Base-by-base conservation (phyloP, 305 asterid species). In the Striga hermonthica region DNA sequence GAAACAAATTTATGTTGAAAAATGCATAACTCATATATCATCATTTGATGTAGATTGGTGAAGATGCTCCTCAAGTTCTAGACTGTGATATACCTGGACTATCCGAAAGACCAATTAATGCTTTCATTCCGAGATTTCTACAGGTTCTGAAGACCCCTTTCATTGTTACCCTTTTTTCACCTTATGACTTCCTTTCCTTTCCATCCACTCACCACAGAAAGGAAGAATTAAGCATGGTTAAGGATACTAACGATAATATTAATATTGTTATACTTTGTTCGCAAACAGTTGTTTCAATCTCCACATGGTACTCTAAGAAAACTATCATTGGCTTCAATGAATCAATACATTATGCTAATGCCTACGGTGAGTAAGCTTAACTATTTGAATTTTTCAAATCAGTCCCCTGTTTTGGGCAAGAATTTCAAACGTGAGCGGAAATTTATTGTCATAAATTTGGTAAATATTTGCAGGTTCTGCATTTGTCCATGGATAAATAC, bases 281-380 rank as follows among this genome's bases (percentile, higher is more conserved):
- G 38, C 57, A 43, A 63, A 72, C 95, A 91, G 97, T 87, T 91
- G 70, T 89, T 91, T 80, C 95, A 89, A 74, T 87, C 97, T 15
- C 87, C 95, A 7, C 85, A 81, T 77, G 78, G 82, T 72, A 65
- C 87, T 52, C 69, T 91, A 50, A 80, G 95, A 70, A 91, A 84
- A 84, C 93, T 91, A 56, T 81, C 96, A 49, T 72, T 91, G 83
- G 84, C 87, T 75, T 86, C 95, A 15, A 95, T 91, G 66, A 89
- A 91, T 82, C 93, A 91, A 65, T 91, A 74, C 83, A 80, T 91
- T 52, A 89, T 91, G 97, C 76, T 91, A 75, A 91, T 91, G 98
- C 98, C 98, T 49, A 64, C 74, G 15, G 98, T 89, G 73, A 79
- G 90, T 79, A 56, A 61, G 67, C 58, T 66, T n/a, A 52, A 40